phyloP scores from a whole-genome alignment of 768 basidiomycete species.

The Ephemerocybe angulata region DNA sequence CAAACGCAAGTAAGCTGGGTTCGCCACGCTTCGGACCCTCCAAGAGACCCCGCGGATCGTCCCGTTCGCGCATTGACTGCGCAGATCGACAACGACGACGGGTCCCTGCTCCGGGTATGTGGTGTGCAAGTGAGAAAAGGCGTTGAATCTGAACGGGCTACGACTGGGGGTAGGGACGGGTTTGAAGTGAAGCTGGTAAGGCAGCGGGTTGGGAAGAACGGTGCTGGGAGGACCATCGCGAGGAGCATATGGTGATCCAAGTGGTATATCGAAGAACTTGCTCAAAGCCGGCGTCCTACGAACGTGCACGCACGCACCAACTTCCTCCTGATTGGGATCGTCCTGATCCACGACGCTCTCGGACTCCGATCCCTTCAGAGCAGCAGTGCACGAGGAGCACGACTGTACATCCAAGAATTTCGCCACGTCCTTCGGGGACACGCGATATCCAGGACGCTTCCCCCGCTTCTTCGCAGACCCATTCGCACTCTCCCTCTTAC shows the following conservation, averaged over 20 bases:
- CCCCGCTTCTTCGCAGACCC: slow-evolving; percentile 16
- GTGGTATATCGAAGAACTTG: slow-evolving; percentile 36
- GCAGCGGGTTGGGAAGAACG: slow-evolving; percentile 29
- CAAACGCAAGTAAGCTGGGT: slow-evolving; percentile 56
- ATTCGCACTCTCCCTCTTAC: slow-evolving; percentile 4
- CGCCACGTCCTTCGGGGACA: slow-evolving; percentile 38
- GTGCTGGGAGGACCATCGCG: slow-evolving; percentile 22
- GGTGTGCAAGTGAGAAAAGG: slow-evolving; percentile 25
- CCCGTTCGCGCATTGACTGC: background rate
- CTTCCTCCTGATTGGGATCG: background rate
- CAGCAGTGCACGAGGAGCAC: background rate
- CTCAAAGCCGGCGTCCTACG: background rate
- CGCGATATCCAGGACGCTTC: slow-evolving; percentile 42
- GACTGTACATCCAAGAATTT: slow-evolving; percentile 29
- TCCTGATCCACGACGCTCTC: background rate
- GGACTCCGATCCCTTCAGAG: background rate
- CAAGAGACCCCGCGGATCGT: slow-evolving; percentile 17
- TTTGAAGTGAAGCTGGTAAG: slow-evolving; percentile 33
- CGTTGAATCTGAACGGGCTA: slow-evolving; percentile 38
- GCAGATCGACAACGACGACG: slow-evolving; percentile 14
- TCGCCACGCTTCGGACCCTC: slow-evolving; percentile 55
- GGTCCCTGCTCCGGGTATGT: slow-evolving; percentile 18
- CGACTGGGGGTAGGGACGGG: slow-evolving; percentile 39
- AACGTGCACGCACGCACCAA: background rate
- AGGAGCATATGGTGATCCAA: slow-evolving; percentile 31